Evolutionary conservation across 2,329 filamentous ascomycete species (phyloP).

Genomic region (Penicillium sp.): DNA sequence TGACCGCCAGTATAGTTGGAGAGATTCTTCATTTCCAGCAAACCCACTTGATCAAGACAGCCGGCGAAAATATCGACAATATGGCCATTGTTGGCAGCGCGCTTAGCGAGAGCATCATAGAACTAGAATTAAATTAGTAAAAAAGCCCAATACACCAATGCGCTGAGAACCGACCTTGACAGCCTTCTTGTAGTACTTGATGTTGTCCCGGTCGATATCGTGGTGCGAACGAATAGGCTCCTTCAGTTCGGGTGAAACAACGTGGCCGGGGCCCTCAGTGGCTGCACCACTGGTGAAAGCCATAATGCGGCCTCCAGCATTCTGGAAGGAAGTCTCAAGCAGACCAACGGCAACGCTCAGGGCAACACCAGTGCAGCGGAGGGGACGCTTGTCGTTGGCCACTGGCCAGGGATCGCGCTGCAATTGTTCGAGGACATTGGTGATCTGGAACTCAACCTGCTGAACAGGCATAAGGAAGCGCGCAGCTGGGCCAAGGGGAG

Average conservation of each 20-base stretch:
- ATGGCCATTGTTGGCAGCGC: conserved; percentile 93
- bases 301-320: conserved; percentile 94
- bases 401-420: conserved; percentile 98
- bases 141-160: background rate
- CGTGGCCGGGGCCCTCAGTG: conserved; percentile 94
- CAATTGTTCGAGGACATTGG: conserved; percentile 89
- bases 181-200: conserved; percentile 99
- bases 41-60: conserved; percentile 92
- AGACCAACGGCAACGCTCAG: conserved; percentile 90
- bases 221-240: conserved; percentile 98
- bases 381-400: conserved; percentile 81
- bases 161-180: conserved; percentile 66
- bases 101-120: conserved; percentile 90
- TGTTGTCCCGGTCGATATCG: conserved; percentile 97
- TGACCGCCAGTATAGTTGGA: conserved; percentile 95
- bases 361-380: conserved; percentile 94
- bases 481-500: conserved; percentile 73
- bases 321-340: conserved; percentile 92
- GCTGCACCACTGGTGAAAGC: conserved; percentile 91
- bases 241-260: conserved; percentile 90
- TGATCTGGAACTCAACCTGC: conserved; percentile 95
- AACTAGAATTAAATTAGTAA: conserved; percentile 57
- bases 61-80: conserved; percentile 97
- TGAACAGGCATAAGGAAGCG: conserved; percentile 92
- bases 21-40: conserved; percentile 96